Evolutionary conservation across 331 rosid species (phyloP).

Genomic region (Arachis monticola): DNA sequence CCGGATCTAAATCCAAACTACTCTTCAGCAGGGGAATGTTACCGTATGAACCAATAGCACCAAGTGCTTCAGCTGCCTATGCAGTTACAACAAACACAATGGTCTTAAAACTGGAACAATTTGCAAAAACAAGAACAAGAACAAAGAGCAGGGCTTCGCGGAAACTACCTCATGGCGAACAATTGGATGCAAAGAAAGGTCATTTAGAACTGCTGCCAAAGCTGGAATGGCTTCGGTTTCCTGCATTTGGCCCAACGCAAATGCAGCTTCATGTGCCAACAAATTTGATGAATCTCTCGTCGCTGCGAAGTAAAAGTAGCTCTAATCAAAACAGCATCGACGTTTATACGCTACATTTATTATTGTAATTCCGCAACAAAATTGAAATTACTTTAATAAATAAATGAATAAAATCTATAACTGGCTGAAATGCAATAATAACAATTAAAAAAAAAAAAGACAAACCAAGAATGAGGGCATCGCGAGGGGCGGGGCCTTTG

Average conservation of each 20-base stretch:
- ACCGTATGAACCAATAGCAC: conserved; percentile 83
- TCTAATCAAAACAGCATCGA: background rate
- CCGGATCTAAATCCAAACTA: conserved; percentile 80
- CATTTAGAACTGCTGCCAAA: conserved; percentile 62
- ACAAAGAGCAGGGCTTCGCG: background rate
- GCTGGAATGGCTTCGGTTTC: conserved; percentile 88
- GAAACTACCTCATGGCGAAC: conserved; percentile 84
- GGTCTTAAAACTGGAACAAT: background rate
- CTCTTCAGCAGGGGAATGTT: conserved; percentile 63
- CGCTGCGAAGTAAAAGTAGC: conserved; percentile 51
- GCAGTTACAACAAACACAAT: conserved; percentile 35
- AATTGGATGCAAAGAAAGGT: conserved; percentile 90
- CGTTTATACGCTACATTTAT: background rate
- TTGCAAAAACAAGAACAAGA: background rate
- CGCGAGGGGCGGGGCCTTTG: conserved; percentile 80
- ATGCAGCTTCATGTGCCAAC: conserved; percentile 97
- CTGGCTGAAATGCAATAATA: too few relatives aligned
- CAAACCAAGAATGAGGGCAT: conserved; percentile 73
- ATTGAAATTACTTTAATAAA: background rate
- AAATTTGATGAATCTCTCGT: conserved; percentile 89
- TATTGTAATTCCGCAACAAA: background rate
- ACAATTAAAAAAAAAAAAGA: too few relatives aligned
- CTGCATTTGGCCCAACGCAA: conserved; percentile 99
- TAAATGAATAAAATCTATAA: background rate
- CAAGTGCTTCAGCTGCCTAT: conserved; percentile 98